Conservation (phyloP, 148 eudicot genomes). For the Pharnaceum exiguum region DNA sequence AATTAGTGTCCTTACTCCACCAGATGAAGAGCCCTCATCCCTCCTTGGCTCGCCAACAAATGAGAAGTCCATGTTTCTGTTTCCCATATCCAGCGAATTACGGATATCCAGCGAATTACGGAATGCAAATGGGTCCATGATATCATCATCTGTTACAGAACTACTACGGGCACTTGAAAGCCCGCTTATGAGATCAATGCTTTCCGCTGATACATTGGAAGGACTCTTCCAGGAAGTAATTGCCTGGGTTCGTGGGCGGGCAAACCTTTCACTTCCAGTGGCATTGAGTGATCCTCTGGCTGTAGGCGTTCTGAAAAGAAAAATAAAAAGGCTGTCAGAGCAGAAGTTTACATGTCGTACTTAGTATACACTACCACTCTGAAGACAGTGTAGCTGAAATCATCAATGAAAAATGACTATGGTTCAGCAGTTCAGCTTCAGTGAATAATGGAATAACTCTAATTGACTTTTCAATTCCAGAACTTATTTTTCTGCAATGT, state of each 20-base stretch:
- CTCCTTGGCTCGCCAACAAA: conserved; percentile 16
- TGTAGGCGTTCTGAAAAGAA: conserved; percentile 16
- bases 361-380: too few species aligned
- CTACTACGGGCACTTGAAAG: conserved; percentile 8
- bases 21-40: conserved; percentile 13
- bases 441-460: too few species aligned
- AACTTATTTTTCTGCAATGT: too few species aligned
- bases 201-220: conserved; percentile 22
- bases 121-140: conserved; percentile 9
- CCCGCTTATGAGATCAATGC: conserved; percentile 17
- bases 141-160: conserved; percentile 29
- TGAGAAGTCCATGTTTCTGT: conserved; percentile 22
- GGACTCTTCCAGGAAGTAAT: conserved; percentile 14
- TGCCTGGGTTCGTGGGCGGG: conserved; percentile 5
- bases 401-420: too few species aligned
- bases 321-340: not conserved
- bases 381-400: too few species aligned
- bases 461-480: too few species aligned
- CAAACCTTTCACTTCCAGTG: conserved; percentile 11
- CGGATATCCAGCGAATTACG: conserved; percentile 27
- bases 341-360: not conserved
- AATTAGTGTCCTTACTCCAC: conserved; percentile 25
- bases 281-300: conserved; percentile 2
- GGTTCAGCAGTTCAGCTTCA: too few species aligned
- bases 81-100: conserved; percentile 27